Percentiles rank a stretch among this genome's conserved stretches.
phyloP scores from a whole-genome alignment of 768 basidiomycete genomes.

The Lyophyllum semitale region DNA sequence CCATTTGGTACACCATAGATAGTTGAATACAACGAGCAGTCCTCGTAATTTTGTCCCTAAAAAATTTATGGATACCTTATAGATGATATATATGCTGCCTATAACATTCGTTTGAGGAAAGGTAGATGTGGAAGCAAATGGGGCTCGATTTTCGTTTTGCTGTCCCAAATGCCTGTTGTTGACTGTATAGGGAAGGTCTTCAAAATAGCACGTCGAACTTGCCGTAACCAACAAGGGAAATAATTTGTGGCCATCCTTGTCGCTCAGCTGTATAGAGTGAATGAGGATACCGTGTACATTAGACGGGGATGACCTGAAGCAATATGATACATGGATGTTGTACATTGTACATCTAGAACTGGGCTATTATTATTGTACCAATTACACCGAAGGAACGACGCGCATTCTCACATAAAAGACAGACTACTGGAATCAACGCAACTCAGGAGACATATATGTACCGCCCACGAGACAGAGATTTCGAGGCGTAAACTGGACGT shows the following conservation, averaged over 20 bases:
- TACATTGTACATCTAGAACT: constrained; percentile 1
- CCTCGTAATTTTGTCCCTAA: too few relatives aligned
- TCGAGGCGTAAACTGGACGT: constrained; percentile 92
- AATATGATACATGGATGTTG: constrained; percentile 1
- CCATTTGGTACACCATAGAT: too few relatives aligned
- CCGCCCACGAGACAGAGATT: constrained; percentile 93
- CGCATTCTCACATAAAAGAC: not conserved
- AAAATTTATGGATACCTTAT: too few relatives aligned
- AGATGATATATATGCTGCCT: too few relatives aligned
- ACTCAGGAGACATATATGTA: constrained; percentile 62
- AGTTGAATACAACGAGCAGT: too few relatives aligned
- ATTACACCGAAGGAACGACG: not conserved
- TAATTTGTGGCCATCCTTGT: not conserved
- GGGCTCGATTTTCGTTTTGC: too few relatives aligned
- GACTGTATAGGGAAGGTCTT: too few relatives aligned
- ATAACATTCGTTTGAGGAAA: too few relatives aligned
- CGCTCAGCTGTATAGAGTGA: not conserved
- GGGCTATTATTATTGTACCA: not conserved
- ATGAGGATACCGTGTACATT: not conserved
- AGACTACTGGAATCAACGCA: constrained; percentile 32
- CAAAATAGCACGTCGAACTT: too few relatives aligned
- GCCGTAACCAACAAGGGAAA: too few relatives aligned
- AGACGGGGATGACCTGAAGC: not conserved
- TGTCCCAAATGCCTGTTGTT: too few relatives aligned
- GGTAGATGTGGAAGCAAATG: too few relatives aligned